Conservation (phyloP, 345 rosid species). For the Brassica napus region DNA sequence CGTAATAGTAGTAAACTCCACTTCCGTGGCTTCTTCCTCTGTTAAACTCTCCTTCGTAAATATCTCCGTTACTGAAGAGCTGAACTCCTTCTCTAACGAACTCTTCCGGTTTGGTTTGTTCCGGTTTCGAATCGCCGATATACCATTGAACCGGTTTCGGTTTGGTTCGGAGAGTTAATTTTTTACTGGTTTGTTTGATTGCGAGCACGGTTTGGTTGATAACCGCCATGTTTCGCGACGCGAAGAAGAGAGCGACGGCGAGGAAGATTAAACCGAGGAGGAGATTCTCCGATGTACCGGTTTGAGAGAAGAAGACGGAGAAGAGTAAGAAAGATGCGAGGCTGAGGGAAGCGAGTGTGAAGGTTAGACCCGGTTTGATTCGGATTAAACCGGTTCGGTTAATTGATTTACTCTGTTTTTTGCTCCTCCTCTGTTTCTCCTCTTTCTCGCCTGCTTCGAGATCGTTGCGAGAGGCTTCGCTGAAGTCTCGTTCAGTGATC, state of each 20-base stretch:
- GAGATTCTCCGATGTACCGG: conserved; percentile 77
- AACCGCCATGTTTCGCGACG: conserved; percentile 64
- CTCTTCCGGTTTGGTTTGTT: background rate
- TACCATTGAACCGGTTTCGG: conserved; percentile 75
- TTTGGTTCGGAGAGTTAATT: conserved; percentile 45
- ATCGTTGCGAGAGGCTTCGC: conserved; percentile 22
- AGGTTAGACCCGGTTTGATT: conserved; percentile 52
- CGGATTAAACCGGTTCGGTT: conserved; percentile 45
- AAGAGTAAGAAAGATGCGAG: conserved; percentile 49
- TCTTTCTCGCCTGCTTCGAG: conserved; percentile 43
- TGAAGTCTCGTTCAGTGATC: conserved; percentile 53
- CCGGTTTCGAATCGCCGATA: conserved; percentile 59
- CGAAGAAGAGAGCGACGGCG: conserved; percentile 78
- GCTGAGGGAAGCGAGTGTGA: conserved; percentile 57
- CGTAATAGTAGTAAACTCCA: conserved; percentile 79
- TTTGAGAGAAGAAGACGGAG: conserved; percentile 50
- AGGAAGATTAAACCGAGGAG: conserved; percentile 69
- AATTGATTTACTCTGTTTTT: conserved; percentile 30
- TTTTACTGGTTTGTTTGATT: conserved; percentile 45
- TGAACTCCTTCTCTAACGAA: conserved; percentile 45
- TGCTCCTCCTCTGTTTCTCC: conserved; percentile 42
- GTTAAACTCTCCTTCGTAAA: conserved; percentile 89
- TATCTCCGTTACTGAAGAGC: conserved; percentile 84
- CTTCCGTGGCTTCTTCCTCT: conserved; percentile 85
- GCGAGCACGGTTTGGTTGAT: conserved; percentile 51